A percentile compares a stretch with the other conserved stretches of the same genome.
These are phyloP conservation scores for Eremochloa ophiuroides DNA, from an alignment of 176 grass and related monocot genomes.

Conservation along the genomic window DNA sequence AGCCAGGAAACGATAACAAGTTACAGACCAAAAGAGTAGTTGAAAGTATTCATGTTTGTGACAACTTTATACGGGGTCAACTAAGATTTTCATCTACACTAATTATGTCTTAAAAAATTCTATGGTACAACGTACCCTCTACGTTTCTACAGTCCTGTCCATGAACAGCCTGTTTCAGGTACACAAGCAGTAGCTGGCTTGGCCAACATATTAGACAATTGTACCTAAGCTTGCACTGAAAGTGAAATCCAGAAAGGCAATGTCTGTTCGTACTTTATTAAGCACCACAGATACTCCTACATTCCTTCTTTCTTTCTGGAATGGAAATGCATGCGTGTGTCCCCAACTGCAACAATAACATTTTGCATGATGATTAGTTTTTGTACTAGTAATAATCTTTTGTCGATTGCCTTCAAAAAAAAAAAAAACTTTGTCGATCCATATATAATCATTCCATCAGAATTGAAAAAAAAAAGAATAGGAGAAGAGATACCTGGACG, in stretches of 20 bases:
- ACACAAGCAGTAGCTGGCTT: neutral
- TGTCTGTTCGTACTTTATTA: constrained; percentile 1
- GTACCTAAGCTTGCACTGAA: constrained; percentile 19
- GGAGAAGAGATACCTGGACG: neutral
- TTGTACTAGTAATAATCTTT: neutral
- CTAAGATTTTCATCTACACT: neutral
- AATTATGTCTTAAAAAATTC: neutral
- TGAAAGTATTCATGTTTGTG: neutral
- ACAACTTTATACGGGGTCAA: too few relatives aligned
- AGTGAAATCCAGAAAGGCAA: neutral
- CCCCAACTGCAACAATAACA: neutral
- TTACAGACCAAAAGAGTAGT: neutral
- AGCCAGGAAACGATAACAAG: too few relatives aligned
- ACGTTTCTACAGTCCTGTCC: neutral
- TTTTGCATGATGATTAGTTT: constrained; percentile 8
- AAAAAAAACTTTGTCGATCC: too few relatives aligned
- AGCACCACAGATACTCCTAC: neutral
- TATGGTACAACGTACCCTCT: neutral
- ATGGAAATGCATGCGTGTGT: neutral
- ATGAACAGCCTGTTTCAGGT: constrained; percentile 36
- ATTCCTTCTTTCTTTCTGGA: neutral
- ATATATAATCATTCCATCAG: neutral
- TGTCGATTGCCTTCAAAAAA: too few relatives aligned
- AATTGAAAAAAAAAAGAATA: neutral
- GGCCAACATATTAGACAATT: constrained; percentile 15